Evolutionary conservation across 1,139 yeast species (phyloP).

Genomic region (Blastobotrys illinoisensis): DNA sequence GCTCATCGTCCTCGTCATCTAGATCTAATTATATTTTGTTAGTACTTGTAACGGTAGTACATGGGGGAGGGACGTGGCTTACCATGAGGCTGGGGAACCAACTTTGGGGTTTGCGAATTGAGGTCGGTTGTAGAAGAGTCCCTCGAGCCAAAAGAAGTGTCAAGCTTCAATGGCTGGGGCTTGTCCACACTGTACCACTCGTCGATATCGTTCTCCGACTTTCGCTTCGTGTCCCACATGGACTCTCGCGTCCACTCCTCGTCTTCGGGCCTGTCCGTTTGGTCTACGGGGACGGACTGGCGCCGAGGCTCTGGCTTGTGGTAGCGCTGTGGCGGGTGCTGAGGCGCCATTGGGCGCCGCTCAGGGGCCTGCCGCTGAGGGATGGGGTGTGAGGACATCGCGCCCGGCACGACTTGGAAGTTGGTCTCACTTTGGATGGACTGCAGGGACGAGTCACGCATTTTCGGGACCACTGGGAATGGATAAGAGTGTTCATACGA

Average conservation of each 20-base stretch:
- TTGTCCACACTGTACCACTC: constrained; percentile 3
- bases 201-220: constrained; percentile 5
- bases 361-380: neutral
- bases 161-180: neutral
- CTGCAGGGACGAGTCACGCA: neutral
- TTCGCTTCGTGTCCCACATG: constrained; percentile 11
- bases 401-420: constrained; percentile 7
- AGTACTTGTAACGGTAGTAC: neutral
- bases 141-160: neutral
- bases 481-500: neutral
- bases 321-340: constrained; percentile 11
- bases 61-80: neutral
- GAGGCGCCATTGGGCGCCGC: neutral
- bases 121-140: neutral
- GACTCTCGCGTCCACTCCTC: constrained; percentile 10
- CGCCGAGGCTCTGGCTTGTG: constrained; percentile 11
- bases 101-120: neutral
- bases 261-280: constrained; percentile 1
- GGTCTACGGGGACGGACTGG: constrained; percentile 14
- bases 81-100: neutral
- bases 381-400: neutral
- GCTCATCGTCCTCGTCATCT: neutral
- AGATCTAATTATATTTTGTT: neutral
- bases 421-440: constrained; percentile 10
- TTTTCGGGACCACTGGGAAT: neutral